Percentiles rank a stretch among this genome's conserved stretches.
Evolutionary conservation across 2,329 filamentous ascomycete species (phyloP).

Genomic region (Zasmidium citrigriseum): DNA sequence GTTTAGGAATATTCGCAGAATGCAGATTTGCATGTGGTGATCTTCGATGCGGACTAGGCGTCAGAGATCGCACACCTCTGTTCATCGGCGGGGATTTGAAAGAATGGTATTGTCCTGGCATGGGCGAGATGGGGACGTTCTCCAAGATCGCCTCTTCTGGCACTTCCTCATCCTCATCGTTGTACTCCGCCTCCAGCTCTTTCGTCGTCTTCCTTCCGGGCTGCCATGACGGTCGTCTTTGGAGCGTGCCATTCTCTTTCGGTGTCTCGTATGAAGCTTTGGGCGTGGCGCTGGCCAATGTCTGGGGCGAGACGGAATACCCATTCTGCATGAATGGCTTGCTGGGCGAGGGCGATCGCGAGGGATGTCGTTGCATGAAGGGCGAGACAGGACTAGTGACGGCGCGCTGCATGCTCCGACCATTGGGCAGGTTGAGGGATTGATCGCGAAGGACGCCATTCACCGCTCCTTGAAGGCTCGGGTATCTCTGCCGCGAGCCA

Average conservation of each 20-base stretch:
- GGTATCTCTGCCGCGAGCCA: slow-evolving; percentile 31
- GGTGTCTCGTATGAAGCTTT: slow-evolving; percentile 26
- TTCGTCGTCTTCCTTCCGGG: slow-evolving; percentile 67
- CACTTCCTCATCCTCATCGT: slow-evolving; percentile 73
- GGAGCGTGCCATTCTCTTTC: slow-evolving; percentile 9
- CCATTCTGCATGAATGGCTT: slow-evolving; percentile 26
- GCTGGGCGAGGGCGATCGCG: slow-evolving; percentile 36
- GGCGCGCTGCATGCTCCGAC: slow-evolving; percentile 40
- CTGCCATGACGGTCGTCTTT: slow-evolving; percentile 61
- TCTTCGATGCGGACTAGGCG: slow-evolving; percentile 37
- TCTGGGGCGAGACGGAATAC: slow-evolving; percentile 19
- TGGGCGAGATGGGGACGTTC: slow-evolving; percentile 78
- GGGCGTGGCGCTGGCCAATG: slow-evolving; percentile 21
- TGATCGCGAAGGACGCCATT: slow-evolving; percentile 38
- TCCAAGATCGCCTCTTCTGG: slow-evolving; percentile 77
- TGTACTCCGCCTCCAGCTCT: slow-evolving; percentile 76
- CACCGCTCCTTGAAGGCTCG: slow-evolving; percentile 43
- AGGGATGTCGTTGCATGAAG: slow-evolving; percentile 23
- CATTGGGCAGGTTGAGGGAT: slow-evolving; percentile 40
- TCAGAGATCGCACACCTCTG: slow-evolving; percentile 26
- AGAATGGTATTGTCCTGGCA: slow-evolving; percentile 36
- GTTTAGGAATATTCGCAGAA: slow-evolving; percentile 37
- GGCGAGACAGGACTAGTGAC: slow-evolving; percentile 40
- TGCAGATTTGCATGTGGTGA: slow-evolving; percentile 33
- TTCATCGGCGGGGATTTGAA: slow-evolving; percentile 23